These are phyloP conservation scores for Backusella morwellensis DNA, from an alignment of 192 early-diverging fungal species.

Conservation along the genomic window DNA sequence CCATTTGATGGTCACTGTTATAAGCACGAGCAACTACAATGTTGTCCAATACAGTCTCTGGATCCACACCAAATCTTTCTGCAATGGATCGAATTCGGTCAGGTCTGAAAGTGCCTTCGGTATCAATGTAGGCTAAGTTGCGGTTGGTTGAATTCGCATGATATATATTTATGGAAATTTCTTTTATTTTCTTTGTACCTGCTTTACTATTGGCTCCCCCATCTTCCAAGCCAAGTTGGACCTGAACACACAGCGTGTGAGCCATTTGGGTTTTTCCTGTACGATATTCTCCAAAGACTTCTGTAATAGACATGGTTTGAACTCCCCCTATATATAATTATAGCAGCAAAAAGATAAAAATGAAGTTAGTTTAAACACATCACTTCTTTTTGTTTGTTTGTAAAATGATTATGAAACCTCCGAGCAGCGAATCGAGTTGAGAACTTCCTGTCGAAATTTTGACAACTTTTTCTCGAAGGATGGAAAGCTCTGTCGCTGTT, in stretches of 20 bases:
- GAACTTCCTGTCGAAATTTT: conserved; percentile 73
- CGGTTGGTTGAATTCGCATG: not conserved
- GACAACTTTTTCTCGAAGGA: conserved; percentile 58
- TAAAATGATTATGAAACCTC: conserved; percentile 41
- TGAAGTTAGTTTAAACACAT: not conserved
- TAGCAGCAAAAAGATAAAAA: not conserved
- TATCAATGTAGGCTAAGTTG: conserved; percentile 38
- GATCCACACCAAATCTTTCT: conserved; percentile 60
- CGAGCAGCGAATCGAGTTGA: conserved; percentile 74
- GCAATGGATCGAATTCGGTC: conserved; percentile 77
- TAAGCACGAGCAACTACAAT: conserved; percentile 77
- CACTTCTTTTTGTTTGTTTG: not conserved
- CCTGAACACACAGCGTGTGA: conserved; percentile 76
- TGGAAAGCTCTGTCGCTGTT: conserved; percentile 59
- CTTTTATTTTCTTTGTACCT: conserved; percentile 12
- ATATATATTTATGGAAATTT: not conserved
- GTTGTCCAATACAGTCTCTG: conserved; percentile 70
- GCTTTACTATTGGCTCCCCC: conserved; percentile 81
- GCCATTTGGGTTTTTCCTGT: conserved; percentile 85
- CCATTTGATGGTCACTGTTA: conserved; percentile 85
- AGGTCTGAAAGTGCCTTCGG: conserved; percentile 79
- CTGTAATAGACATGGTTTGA: conserved; percentile 80
- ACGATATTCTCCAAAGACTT: conserved; percentile 85
- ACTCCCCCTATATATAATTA: conserved; percentile 56
- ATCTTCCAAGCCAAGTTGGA: conserved; percentile 66